These are phyloP conservation scores for Citrus medica DNA, from an alignment of 345 rosid genomes.

Conservation along the genomic window DNA sequence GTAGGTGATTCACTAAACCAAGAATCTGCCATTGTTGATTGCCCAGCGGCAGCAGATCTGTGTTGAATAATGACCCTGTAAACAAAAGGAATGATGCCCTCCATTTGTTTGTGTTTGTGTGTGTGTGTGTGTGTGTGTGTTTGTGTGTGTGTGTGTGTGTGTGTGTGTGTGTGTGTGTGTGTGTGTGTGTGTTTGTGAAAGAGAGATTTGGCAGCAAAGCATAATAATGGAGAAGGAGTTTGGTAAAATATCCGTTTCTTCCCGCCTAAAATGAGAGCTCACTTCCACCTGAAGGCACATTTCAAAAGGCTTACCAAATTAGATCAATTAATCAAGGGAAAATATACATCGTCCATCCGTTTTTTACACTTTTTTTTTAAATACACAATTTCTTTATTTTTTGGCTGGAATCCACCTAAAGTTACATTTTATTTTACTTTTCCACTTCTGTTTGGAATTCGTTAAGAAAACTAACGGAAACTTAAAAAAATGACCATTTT, in stretches of 20 bases:
- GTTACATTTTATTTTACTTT: too few species aligned
- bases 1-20: slow-evolving; percentile 12
- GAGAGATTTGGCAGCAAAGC: neutral
- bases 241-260: slow-evolving; percentile 6
- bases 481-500: too few species aligned
- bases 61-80: slow-evolving; percentile 5
- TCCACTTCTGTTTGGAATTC: too few species aligned
- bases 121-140: neutral
- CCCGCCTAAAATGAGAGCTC: neutral
- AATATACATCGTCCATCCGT: too few species aligned
- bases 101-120: neutral
- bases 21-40: slow-evolving; percentile 3
- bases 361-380: too few species aligned
- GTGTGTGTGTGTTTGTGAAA: neutral
- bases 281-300: slow-evolving; percentile 3
- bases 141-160: neutral
- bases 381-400: too few species aligned
- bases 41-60: neutral
- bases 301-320: neutral
- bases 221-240: neutral
- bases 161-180: too few species aligned
- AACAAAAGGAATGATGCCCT: slow-evolving; percentile 12
- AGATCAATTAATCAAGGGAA: neutral
- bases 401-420: too few species aligned
- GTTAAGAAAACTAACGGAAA: too few species aligned